Evolutionary conservation across 768 basidiomycete species (phyloP), one percentile per base, ranked within the genome.

Genomic region (Boletus rufocinnamomeus): DNA sequence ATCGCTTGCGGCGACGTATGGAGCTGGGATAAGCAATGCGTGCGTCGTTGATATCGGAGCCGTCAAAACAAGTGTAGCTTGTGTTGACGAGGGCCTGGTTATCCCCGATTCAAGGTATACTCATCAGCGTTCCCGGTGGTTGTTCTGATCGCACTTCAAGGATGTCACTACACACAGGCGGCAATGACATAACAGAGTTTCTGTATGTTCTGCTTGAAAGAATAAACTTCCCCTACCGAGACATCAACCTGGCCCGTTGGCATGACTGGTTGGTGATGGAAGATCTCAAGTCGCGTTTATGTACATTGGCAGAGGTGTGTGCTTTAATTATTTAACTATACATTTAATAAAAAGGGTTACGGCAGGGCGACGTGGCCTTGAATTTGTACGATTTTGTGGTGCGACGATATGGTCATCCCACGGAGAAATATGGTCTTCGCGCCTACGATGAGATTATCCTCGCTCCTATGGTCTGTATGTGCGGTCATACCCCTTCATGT

Each of bases 31-130:
- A 52, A 93, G 93, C 0, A 90, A 87, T 66, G 97, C 95, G 13
- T 98, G 97, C 67, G 92, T 99, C 6, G 91, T 99, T 37, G 93
- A 99, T 71, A 88, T 98, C 51, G 97, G 97, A 4, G 91, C 96
- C 14, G 81, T 79, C 17, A 84, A 81, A 55, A 94, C 92, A 2
- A 93, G 84, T 58, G 84, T 99, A 43, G 86, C 95, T 0, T 98
- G 95, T 68, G 89, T 98, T 2, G 97, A 98, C 57, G 97, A 99
- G 66, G 97, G 97, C 2, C 69, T 95, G 50, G 83, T 99, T 23
- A 76, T 95, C 30, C 69, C 88, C 6, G 97, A 99, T 65, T 93
- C 94, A 2, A 83, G 95, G 95, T 92, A 66, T 45, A 76, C 3
- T 28, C 52, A 49, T 38, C 61, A 37, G n/a, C n/a, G 19, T 60